Percentiles rank a stretch among this genome's conserved stretches.
These are phyloP conservation scores for Solanum pimpinellifolium DNA, from an alignment of 257 asterid species.

Conservation along the genomic window DNA sequence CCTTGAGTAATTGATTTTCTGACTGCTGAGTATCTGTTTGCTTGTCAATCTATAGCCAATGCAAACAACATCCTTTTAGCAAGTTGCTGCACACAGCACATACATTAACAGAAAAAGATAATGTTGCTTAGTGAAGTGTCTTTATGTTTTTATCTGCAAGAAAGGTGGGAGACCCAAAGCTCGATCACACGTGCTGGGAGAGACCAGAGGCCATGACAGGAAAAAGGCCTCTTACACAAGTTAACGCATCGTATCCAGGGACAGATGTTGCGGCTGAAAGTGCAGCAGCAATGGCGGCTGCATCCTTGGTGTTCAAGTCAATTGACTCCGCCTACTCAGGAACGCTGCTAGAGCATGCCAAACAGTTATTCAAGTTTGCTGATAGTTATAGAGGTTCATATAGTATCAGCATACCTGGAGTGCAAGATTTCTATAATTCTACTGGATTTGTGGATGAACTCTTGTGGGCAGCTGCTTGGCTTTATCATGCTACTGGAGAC, in stretches of 20 bases:
- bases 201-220: conserved; percentile 36
- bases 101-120: not conserved
- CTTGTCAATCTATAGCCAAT: not conserved
- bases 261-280: conserved; percentile 72
- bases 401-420: conserved; percentile 33
- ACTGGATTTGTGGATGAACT: conserved; percentile 59
- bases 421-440: conserved; percentile 42
- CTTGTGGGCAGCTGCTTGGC: conserved; percentile 78
- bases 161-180: conserved; percentile 53
- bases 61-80: not conserved
- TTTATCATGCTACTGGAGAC: conserved; percentile 47
- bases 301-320: conserved; percentile 42
- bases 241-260: conserved; percentile 46
- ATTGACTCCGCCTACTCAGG: conserved; percentile 26
- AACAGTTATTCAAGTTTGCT: conserved; percentile 38
- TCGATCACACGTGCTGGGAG: conserved; percentile 62
- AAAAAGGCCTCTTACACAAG: conserved; percentile 29
- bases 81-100: not conserved
- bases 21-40: not conserved
- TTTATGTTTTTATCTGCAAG: not conserved
- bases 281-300: conserved; percentile 68
- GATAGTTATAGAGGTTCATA: conserved; percentile 42
- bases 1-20: not conserved
- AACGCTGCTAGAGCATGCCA: conserved; percentile 38
- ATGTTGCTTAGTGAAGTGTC: not conserved